Evolutionary conservation across 169 alveolate genomes (phyloP), one percentile per base, ranked within the genome.

Genomic region (Eimeria tenella): DNA sequence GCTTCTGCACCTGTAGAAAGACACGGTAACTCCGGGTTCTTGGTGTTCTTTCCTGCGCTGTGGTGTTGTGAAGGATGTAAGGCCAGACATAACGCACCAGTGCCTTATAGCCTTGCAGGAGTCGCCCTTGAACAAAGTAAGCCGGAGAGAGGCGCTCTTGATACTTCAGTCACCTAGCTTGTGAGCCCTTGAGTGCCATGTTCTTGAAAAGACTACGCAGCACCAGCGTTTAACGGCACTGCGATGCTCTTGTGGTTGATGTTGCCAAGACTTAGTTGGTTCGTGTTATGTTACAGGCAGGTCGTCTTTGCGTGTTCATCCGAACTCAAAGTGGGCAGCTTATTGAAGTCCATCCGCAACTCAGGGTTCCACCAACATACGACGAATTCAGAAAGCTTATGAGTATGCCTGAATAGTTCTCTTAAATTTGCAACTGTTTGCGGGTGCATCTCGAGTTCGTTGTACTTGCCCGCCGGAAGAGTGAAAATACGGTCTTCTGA

Each of bases 21-120:
- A 31, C 42, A 31, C 42, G 42, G 42, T 31, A 31, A 31, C 42
- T 31, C 42, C 42, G 0, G 42, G 42, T 31, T 56, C 4, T 13
- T 17, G 65, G 88, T 53, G 1, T n/a, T 65, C 4, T 50, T 53
- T 55, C 71, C 19, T 79, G 65, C 9, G 52, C 10, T 79, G 88
- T 15, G 25, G 65, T 79, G 23, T n/a, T 56, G 88, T 94, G n/a
- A 90, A 96, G 95, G 97, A 97, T 81, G 96, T 95, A 79, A 93
- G 98, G 17, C 98, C 98, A n/a, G 98, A 97, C 81, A 96, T 97
- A 13, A 91, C 95, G 56, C 97, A 97, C 93, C 98, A 97, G 55
- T 97, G 98, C 83, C 89, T 97, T 17, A 84, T 97, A 83, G 92
- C 96, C 55, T 92, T 97, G 31, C 94, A 95, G 87, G 97, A 97